Base-by-base conservation (phyloP, 2,329 filamentous ascomycete species). In the Aspergillus floridensis region DNA sequence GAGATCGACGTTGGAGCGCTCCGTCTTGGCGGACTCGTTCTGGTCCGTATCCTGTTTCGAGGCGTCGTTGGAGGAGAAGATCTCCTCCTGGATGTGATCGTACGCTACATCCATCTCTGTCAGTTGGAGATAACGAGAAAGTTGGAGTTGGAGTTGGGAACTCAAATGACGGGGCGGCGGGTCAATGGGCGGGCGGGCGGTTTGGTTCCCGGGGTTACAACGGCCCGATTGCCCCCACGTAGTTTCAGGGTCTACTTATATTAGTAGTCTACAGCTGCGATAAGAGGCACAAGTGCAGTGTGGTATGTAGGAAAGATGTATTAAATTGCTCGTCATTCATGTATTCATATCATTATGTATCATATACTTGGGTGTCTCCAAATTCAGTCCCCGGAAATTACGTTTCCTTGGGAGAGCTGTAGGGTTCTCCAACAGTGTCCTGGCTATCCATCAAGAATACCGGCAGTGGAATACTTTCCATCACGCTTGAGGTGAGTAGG, bases 11-110 rank as follows among this genome's bases (percentile, higher is more conserved):
- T 75, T 78, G 61, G 70, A 70, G 60, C 70, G 67, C 59, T 71
- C 65, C 51, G 68, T 57, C 24, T 68, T 68, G 49, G 72, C 58
- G 26, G 67, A 55, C 38, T 85, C 58, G 78, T 78, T 72, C 52
- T 80, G 72, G 50, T 76, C 75, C 48, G 79, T 77, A 62, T 80
- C 78, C 64, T 82, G 79, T 38, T 78, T 74, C 35, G 70, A 63
- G 52, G 68, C 61, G 59, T 87, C 81, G 68, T 86, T 84, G 44
- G 85, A 81, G 63, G 74, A 63, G 67, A 91, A 84, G 54, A 86
- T 84, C 74, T 95, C 88, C 80, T 96, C 92, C 74, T 92, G 88
- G 70, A 98, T 96, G 76, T 96, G 92, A 73, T 99, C 95, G 84
- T 98, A 99, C 49, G 93, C 93, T 72, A 96, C 83, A 85, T 99